Percentiles rank a stretch among this genome's conserved stretches.
Conservation (phyloP, 495 filamentous ascomycete genomes). For the Penicillium chermesinum region DNA sequence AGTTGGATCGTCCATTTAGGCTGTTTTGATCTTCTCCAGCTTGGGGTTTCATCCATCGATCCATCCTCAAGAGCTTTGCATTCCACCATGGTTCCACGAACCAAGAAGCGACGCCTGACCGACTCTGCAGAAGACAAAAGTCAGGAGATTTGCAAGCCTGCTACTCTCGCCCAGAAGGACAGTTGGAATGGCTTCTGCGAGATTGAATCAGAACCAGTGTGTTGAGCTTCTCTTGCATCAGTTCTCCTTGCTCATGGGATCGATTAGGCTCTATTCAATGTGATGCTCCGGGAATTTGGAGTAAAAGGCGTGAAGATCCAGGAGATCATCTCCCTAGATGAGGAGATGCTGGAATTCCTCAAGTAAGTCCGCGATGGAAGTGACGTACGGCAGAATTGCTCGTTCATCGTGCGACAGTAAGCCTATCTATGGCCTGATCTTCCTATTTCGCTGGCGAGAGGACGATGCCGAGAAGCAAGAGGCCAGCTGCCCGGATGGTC, state of each 20-base stretch:
- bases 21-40: not conserved
- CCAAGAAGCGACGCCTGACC: conserved; percentile 33
- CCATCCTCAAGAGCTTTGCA: not conserved
- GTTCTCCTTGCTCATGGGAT: conserved; percentile 2
- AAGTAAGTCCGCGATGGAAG: too few species aligned
- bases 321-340: conserved; percentile 73
- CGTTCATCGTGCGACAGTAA: conserved; percentile 38
- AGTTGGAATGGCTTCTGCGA: conserved; percentile 78
- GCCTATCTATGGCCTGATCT: conserved; percentile 77
- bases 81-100: conserved; percentile 29
- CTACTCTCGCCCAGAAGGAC: conserved; percentile 37
- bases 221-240: not conserved
- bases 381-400: too few species aligned
- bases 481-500: conserved; percentile 54
- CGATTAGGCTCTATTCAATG: conserved; percentile 70
- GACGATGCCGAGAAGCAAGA: conserved; percentile 55
- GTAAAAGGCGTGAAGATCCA: conserved; percentile 67
- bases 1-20: too few species aligned
- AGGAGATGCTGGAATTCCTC: conserved; percentile 57
- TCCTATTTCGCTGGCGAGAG: conserved; percentile 68
- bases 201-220: conserved; percentile 84
- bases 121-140: conserved; percentile 8
- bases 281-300: conserved; percentile 73
- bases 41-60: not conserved
- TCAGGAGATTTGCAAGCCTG: conserved; percentile 31